These are phyloP conservation scores for Sclerotinia minor DNA, from an alignment of 2,329 filamentous ascomycete species.

Conservation along the genomic window DNA sequence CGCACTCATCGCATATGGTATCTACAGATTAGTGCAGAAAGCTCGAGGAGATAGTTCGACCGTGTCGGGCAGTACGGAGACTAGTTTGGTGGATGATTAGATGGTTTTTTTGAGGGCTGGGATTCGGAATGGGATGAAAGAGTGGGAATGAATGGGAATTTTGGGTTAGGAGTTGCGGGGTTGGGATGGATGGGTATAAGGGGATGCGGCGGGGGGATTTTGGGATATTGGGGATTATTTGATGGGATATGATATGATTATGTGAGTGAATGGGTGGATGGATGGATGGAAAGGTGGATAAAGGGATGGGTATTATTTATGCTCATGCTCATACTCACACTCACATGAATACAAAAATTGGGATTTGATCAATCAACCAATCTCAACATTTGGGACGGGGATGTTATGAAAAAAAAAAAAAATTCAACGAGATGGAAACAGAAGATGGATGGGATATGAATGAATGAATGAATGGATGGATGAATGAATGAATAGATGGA, in stretches of 20 bases:
- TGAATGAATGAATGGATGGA: not conserved
- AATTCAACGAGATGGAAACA: too few species aligned
- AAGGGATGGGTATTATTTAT: not conserved
- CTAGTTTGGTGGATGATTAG: conserved; percentile 39
- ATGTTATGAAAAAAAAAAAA: too few species aligned
- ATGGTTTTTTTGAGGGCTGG: not conserved
- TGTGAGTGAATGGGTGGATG: conserved; percentile 4
- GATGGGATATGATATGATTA: too few species aligned
- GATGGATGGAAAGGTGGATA: not conserved
- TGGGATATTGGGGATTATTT: too few species aligned
- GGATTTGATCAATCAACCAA: too few species aligned
- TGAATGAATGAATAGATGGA: not conserved
- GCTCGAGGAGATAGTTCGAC: conserved; percentile 41
- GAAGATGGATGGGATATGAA: not conserved
- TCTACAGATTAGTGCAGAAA: conserved; percentile 59
- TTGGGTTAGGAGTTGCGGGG: too few species aligned
- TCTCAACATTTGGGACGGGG: too few species aligned
- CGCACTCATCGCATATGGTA: conserved; percentile 61
- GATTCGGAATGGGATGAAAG: not conserved
- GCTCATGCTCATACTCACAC: too few species aligned
- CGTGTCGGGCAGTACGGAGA: conserved; percentile 29
- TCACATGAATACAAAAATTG: not conserved
- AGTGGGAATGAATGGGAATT: not conserved
- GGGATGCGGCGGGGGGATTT: too few species aligned
- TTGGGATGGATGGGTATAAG: too few species aligned